A percentile compares a stretch with the other conserved stretches of the same genome.
phyloP scores from a whole-genome alignment of 2,329 filamentous ascomycete species.

The Diaporthe capsici region DNA sequence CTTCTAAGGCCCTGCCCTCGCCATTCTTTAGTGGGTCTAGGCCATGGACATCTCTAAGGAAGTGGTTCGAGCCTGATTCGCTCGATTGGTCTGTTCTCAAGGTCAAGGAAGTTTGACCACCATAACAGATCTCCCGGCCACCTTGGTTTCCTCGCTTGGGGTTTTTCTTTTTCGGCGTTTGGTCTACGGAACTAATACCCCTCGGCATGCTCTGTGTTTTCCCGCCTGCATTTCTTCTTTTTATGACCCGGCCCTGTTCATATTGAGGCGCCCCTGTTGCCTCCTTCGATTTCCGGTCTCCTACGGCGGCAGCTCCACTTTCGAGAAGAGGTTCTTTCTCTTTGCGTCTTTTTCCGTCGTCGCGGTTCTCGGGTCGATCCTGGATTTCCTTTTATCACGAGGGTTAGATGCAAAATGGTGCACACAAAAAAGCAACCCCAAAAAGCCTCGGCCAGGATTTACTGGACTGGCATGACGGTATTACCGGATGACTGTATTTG shows the following conservation, averaged over 20 bases:
- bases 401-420: not conserved
- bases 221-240: not conserved
- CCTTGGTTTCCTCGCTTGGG: slow-evolving; percentile 20
- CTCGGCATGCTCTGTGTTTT: slow-evolving; percentile 18
- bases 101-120: not conserved
- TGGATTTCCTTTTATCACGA: not conserved
- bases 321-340: not conserved
- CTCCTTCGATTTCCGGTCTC: not conserved
- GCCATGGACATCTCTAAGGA: too few species aligned
- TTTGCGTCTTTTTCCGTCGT: not conserved
- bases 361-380: not conserved
- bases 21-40: too few species aligned
- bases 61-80: too few species aligned
- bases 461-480: slow-evolving; percentile 16
- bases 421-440: not conserved
- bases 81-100: not conserved
- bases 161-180: slow-evolving; percentile 41
- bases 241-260: not conserved
- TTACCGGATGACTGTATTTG: slow-evolving; percentile 15
- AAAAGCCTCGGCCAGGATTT: slow-evolving; percentile 13
- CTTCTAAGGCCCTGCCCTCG: slow-evolving; percentile 56
- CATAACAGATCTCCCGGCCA: not conserved
- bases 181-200: slow-evolving; percentile 39
- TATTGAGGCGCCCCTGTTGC: not conserved
- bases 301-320: not conserved